Conservation (phyloP, 441 rosid genomes). For the Dalechampia spathulata region DNA sequence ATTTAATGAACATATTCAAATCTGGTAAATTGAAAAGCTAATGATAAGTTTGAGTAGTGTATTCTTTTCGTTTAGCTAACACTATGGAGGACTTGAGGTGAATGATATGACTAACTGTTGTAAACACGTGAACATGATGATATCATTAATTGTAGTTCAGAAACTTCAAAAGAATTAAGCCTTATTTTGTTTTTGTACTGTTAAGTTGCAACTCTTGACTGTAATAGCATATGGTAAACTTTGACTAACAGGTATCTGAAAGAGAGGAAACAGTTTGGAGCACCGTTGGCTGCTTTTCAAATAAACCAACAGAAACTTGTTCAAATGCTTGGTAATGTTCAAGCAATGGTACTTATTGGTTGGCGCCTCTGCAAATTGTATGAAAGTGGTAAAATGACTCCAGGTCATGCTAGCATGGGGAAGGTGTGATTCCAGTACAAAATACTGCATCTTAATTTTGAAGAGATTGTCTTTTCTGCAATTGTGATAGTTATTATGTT, state of each 20-base stretch:
- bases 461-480: neutral
- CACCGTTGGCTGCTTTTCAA: conserved; percentile 90
- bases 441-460: neutral
- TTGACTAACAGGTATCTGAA: conserved; percentile 54
- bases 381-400: conserved; percentile 75
- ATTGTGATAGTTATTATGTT: neutral
- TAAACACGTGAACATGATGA: too few species aligned
- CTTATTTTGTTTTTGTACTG: too few species aligned
- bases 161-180: too few species aligned
- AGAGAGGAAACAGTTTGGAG: conserved; percentile 98
- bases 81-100: too few species aligned
- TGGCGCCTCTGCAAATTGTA: conserved; percentile 95
- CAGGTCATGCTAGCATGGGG: conserved; percentile 94
- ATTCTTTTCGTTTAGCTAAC: too few species aligned
- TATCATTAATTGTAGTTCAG: too few species aligned
- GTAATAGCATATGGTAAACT: too few species aligned
- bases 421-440: conserved; percentile 46
- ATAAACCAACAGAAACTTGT: conserved; percentile 92
- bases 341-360: conserved; percentile 86
- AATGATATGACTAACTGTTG: too few species aligned
- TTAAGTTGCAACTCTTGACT: neutral
- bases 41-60: too few species aligned
- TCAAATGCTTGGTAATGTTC: conserved; percentile 76
- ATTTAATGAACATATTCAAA: too few species aligned
- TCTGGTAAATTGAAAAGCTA: too few species aligned